Base-by-base conservation (phyloP, 2,329 filamentous ascomycete genomes). In the Trichoderma hamatum region DNA sequence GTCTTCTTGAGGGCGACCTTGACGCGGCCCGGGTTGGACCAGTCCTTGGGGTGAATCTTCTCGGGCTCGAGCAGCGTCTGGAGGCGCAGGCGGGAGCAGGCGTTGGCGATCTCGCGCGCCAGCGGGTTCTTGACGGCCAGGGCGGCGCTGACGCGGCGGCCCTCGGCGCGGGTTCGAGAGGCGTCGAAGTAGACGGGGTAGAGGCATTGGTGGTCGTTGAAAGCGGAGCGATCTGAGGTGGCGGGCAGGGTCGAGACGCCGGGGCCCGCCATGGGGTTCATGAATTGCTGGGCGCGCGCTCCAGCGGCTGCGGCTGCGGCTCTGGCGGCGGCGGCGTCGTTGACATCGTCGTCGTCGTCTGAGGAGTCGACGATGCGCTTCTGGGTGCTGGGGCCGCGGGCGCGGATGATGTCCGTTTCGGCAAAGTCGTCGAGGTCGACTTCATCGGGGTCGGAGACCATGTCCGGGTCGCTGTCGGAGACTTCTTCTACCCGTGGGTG, bases 121-220 rank as follows among this genome's bases (percentile, higher is more conserved):
- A 99, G 86, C 32, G 96, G 96, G 82, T 95, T 96, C 69, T 84
- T 78, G 5, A 97, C 92, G 1, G 94, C 95, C 7, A 93, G 85
- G 62, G 87, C 83, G 64, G 85, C 82, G 62, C 88, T 83, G 10
- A 98, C 94, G 74, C 94, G 90, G 19, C 96, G 89, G 46, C 96
- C 96, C 76, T 96, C 86, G 69, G 90, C 89, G 69, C 94, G 89
- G 52, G 88, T 87, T 62, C 92, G 89, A 28, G 84, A 84, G 72
- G 86, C 86, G 84, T 97, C 95, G 77, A 99, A 99, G 86, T 99
- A 99, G 70, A 98, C 83, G 0, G 96, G 95, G 83, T 99, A 99
- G 30, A 99, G 85, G 81, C 93, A 95, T 80, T 96, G 92, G 83
- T 90, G 97, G 80, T 89, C 84, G 77, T 91, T 92, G 80, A 93